Conservation (phyloP, 345 rosid species). For the Eucalyptus tenuipes region DNA sequence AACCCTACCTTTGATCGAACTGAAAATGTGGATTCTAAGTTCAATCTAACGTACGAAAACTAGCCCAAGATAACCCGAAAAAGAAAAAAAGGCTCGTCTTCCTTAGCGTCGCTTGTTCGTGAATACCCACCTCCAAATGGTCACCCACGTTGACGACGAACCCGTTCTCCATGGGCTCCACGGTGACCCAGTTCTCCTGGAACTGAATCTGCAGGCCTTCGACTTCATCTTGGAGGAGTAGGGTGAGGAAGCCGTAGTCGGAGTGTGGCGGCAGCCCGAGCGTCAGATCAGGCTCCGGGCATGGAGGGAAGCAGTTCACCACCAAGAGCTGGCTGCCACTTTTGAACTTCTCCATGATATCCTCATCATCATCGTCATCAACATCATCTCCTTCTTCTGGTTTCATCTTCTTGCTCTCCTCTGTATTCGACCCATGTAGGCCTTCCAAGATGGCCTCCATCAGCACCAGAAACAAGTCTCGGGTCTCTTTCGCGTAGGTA, state of each 20-base stretch:
- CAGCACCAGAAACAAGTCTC: slow-evolving; percentile 34
- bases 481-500: slow-evolving; percentile 55
- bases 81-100: background rate
- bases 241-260: slow-evolving; percentile 80
- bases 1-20: background rate
- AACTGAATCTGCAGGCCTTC: slow-evolving; percentile 55
- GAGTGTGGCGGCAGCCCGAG: slow-evolving; percentile 93
- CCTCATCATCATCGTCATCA: slow-evolving; percentile 1
- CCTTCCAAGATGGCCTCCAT: slow-evolving; percentile 70
- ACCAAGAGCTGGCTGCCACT: slow-evolving; percentile 73
- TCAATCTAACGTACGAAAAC: background rate
- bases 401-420: background rate
- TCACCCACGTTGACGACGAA: slow-evolving; percentile 84
- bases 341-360: slow-evolving; percentile 21
- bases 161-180: slow-evolving; percentile 55
- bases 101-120: background rate
- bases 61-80: background rate
- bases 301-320: slow-evolving; percentile 66
- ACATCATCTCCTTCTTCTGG: background rate
- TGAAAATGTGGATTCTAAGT: background rate
- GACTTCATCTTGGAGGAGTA: slow-evolving; percentile 77
- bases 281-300: slow-evolving; percentile 82
- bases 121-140: slow-evolving; percentile 62
- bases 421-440: slow-evolving; percentile 3
- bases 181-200: slow-evolving; percentile 59